Base-by-base conservation (phyloP, 2,329 filamentous ascomycete species). In the Aquanectria penicillioides region DNA sequence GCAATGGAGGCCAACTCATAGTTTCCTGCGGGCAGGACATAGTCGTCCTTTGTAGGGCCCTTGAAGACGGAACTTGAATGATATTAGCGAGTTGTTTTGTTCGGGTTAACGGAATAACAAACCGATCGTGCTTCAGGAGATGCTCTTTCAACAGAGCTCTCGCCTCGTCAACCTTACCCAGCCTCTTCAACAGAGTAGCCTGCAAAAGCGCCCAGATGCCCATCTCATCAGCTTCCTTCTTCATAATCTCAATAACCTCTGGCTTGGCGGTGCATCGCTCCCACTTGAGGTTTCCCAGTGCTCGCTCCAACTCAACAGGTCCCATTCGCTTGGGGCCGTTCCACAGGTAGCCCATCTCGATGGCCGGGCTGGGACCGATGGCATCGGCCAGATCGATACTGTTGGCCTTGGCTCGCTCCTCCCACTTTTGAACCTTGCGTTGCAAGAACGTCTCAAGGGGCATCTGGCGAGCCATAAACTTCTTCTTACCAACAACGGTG, bases 261-360 rank as follows among this genome's bases (percentile, higher is more conserved):
- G 74, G 70, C 5, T 73, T 62, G 6, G 77, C 79, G 1, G 85
- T 86, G 43, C 86, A 88, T 77, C 93, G 75, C 18, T 80, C 77
- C 85, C 86, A 97, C 0, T 81, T 79, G 10, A 97, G 77, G n/a
- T 84, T 83, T 1, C 73, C 76, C 31, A 92, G 73, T 0, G 88
- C 91, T 36, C 81, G 77, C 43, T 89, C 80, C 12, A 97, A 79
- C 59, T 94, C 85, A 0, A 78, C 77, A 1, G 77, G 68, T 2
- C 84, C 80, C 92, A 97, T 96, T 52, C 93, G 87, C 75, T 92
- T 94, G 67, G 87, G 88, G 1, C 94, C 94, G 70, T 92, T 94
- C 94, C 94, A 98, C 68, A 98, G 87, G 74, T 94, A 97, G 11
- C 91, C 89, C 90, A 98, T 97, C 78, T 98, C 95, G 69, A 93